These are phyloP conservation scores for Macrophomina tecta DNA, from an alignment of 2,329 filamentous ascomycete genomes.

Conservation along the genomic window DNA sequence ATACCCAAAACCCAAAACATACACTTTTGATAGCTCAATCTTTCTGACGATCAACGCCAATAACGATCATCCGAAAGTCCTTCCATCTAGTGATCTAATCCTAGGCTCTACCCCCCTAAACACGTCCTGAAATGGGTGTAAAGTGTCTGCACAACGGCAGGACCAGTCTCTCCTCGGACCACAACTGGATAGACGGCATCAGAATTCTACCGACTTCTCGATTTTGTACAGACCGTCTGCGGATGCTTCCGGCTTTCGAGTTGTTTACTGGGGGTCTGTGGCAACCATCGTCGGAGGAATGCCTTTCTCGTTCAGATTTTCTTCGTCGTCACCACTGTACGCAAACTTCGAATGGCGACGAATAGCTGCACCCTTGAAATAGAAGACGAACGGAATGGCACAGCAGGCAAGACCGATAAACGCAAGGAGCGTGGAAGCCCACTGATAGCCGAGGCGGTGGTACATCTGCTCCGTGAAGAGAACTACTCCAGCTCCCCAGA, in stretches of 20 bases:
- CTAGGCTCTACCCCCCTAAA: not conserved
- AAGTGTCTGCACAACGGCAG: no score
- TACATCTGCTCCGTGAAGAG: constrained; percentile 83
- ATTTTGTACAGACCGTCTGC: no score
- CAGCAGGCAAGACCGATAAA: constrained; percentile 81
- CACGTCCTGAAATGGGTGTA: no score
- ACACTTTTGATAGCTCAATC: constrained; percentile 6
- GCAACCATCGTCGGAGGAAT: constrained; percentile 2
- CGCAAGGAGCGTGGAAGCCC: constrained; percentile 74
- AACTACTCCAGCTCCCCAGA: constrained; percentile 80
- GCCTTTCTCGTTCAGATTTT: constrained; percentile 39
- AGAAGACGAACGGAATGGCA: constrained; percentile 83
- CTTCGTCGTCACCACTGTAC: constrained; percentile 65
- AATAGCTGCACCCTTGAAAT: constrained; percentile 75
- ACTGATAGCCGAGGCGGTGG: constrained; percentile 70
- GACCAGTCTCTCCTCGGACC: no score
- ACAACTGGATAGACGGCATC: no score
- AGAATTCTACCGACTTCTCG: no score
- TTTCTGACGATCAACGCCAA: constrained; percentile 7
- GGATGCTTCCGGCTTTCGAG: no score
- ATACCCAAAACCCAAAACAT: not conserved
- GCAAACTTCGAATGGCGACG: constrained; percentile 74
- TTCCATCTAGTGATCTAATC: constrained; percentile 4
- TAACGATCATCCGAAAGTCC: not conserved
- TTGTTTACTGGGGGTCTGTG: not conserved